These are phyloP conservation scores for Yamadazyma akitaensis DNA, from an alignment of 805 yeast genomes.

Conservation along the genomic window DNA sequence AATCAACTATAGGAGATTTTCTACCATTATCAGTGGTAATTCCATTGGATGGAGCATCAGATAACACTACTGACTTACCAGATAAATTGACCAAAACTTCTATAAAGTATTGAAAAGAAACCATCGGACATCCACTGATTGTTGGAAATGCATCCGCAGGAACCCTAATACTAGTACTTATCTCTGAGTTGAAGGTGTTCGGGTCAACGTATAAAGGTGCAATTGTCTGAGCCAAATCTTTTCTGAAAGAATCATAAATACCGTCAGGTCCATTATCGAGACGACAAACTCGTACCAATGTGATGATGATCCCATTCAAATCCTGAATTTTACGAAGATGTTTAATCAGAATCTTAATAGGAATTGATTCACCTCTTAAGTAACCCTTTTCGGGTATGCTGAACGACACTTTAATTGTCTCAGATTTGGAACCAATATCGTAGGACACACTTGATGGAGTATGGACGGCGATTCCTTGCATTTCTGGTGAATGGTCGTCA, in stretches of 20 bases:
- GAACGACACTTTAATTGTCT: slow-evolving; percentile 34
- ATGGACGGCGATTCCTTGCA: neutral
- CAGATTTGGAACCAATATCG: slow-evolving; percentile 17
- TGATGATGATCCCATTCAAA: slow-evolving; percentile 70
- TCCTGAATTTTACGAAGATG: slow-evolving; percentile 72
- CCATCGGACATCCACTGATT: slow-evolving; percentile 64
- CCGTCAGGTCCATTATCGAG: slow-evolving; percentile 55
- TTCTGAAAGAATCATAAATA: slow-evolving; percentile 69
- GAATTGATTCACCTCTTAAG: slow-evolving; percentile 74
- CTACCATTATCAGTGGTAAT: slow-evolving; percentile 10
- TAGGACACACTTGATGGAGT: slow-evolving; percentile 10
- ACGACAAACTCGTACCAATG: slow-evolving; percentile 77
- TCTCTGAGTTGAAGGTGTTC: slow-evolving; percentile 49
- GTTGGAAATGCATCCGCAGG: slow-evolving; percentile 89
- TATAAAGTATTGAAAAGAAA: slow-evolving; percentile 78
- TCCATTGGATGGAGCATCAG: slow-evolving; percentile 16
- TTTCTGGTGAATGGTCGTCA: neutral
- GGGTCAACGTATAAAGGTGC: slow-evolving; percentile 81
- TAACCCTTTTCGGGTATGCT: slow-evolving; percentile 61
- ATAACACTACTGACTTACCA: slow-evolving; percentile 46
- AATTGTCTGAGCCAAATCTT: slow-evolving; percentile 75
- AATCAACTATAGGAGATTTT: slow-evolving; percentile 14
- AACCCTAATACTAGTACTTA: slow-evolving; percentile 61
- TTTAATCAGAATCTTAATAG: slow-evolving; percentile 61
- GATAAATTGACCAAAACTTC: slow-evolving; percentile 82